phyloP scores from a whole-genome alignment of 2,329 filamentous ascomycete genomes.

The Colletotrichum abscissum region DNA sequence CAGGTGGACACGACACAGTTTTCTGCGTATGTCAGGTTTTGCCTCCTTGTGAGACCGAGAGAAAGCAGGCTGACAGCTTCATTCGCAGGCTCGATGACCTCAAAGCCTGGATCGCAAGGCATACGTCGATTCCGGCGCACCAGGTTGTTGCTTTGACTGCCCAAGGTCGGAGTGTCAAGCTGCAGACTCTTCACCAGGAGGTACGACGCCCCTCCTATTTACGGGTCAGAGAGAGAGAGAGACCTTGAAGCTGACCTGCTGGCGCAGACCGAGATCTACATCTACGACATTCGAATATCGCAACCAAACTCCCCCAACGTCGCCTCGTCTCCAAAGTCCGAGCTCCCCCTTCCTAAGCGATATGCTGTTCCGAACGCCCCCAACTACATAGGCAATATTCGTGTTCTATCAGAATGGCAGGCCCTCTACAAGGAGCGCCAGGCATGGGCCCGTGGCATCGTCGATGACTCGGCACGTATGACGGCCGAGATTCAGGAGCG shows the following conservation, averaged over 20 bases:
- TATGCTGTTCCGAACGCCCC: conserved; percentile 75
- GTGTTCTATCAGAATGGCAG: conserved; percentile 88
- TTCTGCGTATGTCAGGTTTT: conserved; percentile 68
- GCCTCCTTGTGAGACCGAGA: not conserved
- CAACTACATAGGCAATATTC: conserved; percentile 84
- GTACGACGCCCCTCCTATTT: conserved; percentile 54
- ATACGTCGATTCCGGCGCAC: conserved; percentile 78
- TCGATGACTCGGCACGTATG: conserved; percentile 76
- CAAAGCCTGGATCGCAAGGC: conserved; percentile 81
- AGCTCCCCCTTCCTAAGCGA: conserved; percentile 62
- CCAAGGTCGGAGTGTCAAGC: conserved; percentile 85
- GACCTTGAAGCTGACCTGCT: conserved; percentile 22
- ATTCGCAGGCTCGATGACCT: conserved; percentile 80
- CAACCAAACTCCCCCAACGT: conserved; percentile 63
- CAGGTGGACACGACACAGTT: conserved; percentile 81
- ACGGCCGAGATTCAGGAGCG: conserved; percentile 71
- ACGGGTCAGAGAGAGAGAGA: not conserved
- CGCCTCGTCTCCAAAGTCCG: conserved; percentile 56
- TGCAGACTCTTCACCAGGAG: conserved; percentile 83
- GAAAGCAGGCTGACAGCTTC: conserved; percentile 21
- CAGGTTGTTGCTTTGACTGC: conserved; percentile 90
- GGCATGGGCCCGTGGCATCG: conserved; percentile 80
- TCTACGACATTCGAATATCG: conserved; percentile 87
- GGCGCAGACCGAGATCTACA: conserved; percentile 83
- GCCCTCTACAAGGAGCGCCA: conserved; percentile 84